phyloP scores from a whole-genome alignment of 768 basidiomycete genomes.

The Neoboletus brunneissimus region DNA sequence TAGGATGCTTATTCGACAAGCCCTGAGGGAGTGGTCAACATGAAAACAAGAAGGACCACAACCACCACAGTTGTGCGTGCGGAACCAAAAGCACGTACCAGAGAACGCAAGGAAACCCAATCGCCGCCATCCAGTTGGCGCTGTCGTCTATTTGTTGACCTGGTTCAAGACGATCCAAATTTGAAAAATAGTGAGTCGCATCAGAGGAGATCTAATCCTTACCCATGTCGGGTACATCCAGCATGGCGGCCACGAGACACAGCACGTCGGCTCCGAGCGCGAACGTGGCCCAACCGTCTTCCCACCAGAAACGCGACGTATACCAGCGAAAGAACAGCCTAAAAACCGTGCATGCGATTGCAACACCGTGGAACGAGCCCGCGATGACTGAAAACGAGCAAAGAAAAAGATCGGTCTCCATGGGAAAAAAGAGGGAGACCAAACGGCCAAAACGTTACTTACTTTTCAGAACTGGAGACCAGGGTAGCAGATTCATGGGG shows the following conservation, averaged over 20 bases:
- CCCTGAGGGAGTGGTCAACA: constrained; percentile 14
- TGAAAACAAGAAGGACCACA: background rate
- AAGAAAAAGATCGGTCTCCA: no score
- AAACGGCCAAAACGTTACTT: background rate
- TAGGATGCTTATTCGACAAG: constrained; percentile 25
- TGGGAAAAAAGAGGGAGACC: background rate
- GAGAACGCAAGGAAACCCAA: constrained; percentile 19
- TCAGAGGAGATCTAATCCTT: background rate
- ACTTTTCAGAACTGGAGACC: constrained; percentile 19
- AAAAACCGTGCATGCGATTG: constrained; percentile 25
- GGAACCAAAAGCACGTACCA: constrained; percentile 14
- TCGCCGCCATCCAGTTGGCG: constrained; percentile 9
- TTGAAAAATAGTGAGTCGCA: background rate
- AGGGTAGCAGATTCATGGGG: background rate
- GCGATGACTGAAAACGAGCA: constrained; percentile 14
- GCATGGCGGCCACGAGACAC: constrained; percentile 9
- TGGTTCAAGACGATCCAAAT: no score
- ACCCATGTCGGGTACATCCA: constrained; percentile 7
- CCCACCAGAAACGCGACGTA: constrained; percentile 29
- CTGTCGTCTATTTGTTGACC: background rate
- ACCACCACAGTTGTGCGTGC: background rate
- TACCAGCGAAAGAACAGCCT: constrained; percentile 22
- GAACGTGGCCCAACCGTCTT: constrained; percentile 24
- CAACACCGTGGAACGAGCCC: constrained; percentile 15
- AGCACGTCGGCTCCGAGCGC: constrained; percentile 19